Percentiles rank a stretch among this genome's conserved stretches.
These are phyloP conservation scores for Melanogaster broomeanus DNA, from an alignment of 768 basidiomycete genomes.

Conservation along the genomic window DNA sequence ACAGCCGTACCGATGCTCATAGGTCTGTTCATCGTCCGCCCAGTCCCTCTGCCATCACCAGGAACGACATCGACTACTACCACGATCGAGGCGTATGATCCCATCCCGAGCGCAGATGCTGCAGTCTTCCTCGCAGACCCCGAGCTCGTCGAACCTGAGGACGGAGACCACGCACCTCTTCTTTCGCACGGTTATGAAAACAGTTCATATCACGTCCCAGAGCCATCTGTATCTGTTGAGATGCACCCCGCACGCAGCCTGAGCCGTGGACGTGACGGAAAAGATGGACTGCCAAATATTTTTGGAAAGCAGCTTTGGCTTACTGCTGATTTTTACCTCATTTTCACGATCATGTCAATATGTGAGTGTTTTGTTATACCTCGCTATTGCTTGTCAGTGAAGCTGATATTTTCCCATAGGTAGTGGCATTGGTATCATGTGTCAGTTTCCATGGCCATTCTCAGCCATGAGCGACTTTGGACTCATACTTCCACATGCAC, in stretches of 20 bases:
- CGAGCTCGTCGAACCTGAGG: slow-evolving; percentile 14
- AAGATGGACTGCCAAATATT: slow-evolving; percentile 47
- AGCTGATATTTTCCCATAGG: slow-evolving; percentile 38
- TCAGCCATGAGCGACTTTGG: background rate
- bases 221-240: slow-evolving; percentile 18
- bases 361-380: slow-evolving; percentile 41
- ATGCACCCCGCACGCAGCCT: slow-evolving; percentile 18
- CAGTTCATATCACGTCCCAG: slow-evolving; percentile 23
- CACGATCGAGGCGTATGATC: slow-evolving; percentile 17
- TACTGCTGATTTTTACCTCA: slow-evolving; percentile 63
- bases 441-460: slow-evolving; percentile 36
- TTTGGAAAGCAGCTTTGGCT: slow-evolving; percentile 52
- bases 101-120: slow-evolving; percentile 15
- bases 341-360: slow-evolving; percentile 55
- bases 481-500: slow-evolving; percentile 3
- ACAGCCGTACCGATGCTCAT: slow-evolving; percentile 78
- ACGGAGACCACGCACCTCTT: slow-evolving; percentile 23
- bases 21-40: slow-evolving; percentile 73
- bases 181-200: slow-evolving; percentile 19
- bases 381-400: background rate
- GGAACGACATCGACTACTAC: background rate
- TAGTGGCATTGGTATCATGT: slow-evolving; percentile 77
- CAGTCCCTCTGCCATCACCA: slow-evolving; percentile 56
- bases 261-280: background rate
- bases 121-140: slow-evolving; percentile 26